Base-by-base conservation (phyloP, 805 yeast genomes). In the Kodamaea jinghongensis region DNA sequence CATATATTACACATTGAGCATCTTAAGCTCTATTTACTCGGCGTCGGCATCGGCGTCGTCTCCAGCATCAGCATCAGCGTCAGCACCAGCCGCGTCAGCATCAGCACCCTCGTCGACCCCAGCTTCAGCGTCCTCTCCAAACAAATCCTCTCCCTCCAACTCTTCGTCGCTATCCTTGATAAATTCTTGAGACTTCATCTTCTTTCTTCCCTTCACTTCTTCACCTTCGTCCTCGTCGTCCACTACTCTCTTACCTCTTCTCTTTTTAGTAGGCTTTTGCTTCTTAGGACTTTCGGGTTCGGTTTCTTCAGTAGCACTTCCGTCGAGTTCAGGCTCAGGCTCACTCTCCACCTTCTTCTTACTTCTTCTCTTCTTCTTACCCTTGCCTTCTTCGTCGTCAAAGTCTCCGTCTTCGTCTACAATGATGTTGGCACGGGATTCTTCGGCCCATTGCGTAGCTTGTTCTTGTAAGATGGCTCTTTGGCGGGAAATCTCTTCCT, bases 391-490 rank as follows among this genome's bases (percentile, higher is more conserved):
- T 17, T 56, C 58, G 9, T 38, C 41, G 10, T 14, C 28, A 12
- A 34, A 17, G 28, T 42, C 39, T 9, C 13, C 50, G 36, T 63
- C 63, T 7, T 60, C 64, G 17, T 74, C 65, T n/a, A 51, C 69
- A 7, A 56, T 59, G n/a, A 56, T 58, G 17, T 56, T 53, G 55
- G 57, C 48, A 41, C 71, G 54, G 10, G 69, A 47, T 48, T 76
- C 78, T 44, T 67, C 73, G 40, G 78, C 79, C 75, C 75, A 70
- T 48, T 65, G 66, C 61, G 59, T 69, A 30, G 77, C 78, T 50
- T 74, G 81, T 39, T 73, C 83, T 44, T 73, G 69, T 49, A 68
- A 67, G 37, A 63, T 60, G 37, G 67, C 73, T 50, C 74, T 56
- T 49, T 77, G 82, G 49, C 57, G 59, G 12, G 66, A 63, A 44